These are phyloP conservation scores for Globisporangium carolinianum DNA, from an alignment of 352 stramenopile species.

Conservation along the genomic window DNA sequence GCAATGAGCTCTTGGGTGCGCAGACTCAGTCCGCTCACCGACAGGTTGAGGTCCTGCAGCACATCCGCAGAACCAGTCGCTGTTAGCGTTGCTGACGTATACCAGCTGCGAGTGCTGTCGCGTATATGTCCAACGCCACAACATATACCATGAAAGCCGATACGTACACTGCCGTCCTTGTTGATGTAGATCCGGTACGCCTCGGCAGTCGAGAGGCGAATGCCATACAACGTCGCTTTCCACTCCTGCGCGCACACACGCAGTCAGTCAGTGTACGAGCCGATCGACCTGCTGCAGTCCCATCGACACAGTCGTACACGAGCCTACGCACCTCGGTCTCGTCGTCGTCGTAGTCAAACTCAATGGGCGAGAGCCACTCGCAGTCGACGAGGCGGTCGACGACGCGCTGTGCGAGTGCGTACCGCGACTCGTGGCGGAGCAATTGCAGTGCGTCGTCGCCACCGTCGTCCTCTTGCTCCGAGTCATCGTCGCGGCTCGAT, in stretches of 20 bases:
- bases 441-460: neutral
- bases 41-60: slow-evolving; percentile 2
- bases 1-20: slow-evolving; percentile 12
- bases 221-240: slow-evolving; percentile 46
- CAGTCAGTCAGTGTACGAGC: neutral
- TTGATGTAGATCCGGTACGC: slow-evolving; percentile 81
- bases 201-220: slow-evolving; percentile 58
- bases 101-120: too few relatives aligned
- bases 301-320: neutral
- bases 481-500: slow-evolving; percentile 16
- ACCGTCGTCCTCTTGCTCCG: slow-evolving; percentile 12
- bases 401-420: slow-evolving; percentile 35
- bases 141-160: neutral
- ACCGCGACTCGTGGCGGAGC: slow-evolving; percentile 23
- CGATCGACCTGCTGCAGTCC: neutral
- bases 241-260: slow-evolving; percentile 19
- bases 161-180: slow-evolving; percentile 56
- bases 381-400: slow-evolving; percentile 48
- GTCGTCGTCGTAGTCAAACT: slow-evolving; percentile 38
- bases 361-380: slow-evolving; percentile 51
- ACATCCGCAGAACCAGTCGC: neutral
- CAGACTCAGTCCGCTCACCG: slow-evolving; percentile 7
- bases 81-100: neutral
- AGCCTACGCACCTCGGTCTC: slow-evolving; percentile 28
- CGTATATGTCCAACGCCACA: too few relatives aligned